Evolutionary conservation across 2,329 filamentous ascomycete genomes (phyloP), one percentile per base, ranked within the genome.

Genomic region (Penicillium sp.): DNA sequence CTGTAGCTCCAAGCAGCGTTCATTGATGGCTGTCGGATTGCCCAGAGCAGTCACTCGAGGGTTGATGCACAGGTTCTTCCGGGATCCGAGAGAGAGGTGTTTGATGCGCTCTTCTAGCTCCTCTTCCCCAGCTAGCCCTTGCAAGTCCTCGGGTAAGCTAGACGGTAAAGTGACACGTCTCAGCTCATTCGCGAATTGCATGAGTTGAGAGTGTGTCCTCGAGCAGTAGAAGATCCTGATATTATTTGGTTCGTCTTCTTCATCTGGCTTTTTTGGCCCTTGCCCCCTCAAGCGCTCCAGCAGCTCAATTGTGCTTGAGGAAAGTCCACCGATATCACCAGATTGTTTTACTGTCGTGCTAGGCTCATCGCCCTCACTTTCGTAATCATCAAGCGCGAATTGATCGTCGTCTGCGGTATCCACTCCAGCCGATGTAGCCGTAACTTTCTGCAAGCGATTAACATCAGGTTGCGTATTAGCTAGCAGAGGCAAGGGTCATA

Each of bases 141-240:
- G 61, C 9, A 71, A 59, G 23, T 77, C 76, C n/a, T 71, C 66
- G 0, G 87, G 86, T 3, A 95, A 76, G 2, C 90, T 91, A 0
- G 91, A 84, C 5, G 93, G 91, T 63, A 96, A 88, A 0, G 80
- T 79, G n/a, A 96, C 91, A 30, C 92, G 88, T 1, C 89, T 87
- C 54, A 97, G 79, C 75, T 97, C 93, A 47, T 88, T 85, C 19
- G 94, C 89, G 75, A 97, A 96, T 73, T 97, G 93, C 1, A 90
- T 90, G 15, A 97, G 79, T 72, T 97, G 93, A 3, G 93, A 97
- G 76, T 97, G 93, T 1, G 93, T 97, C 72, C 93, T 86, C 7
- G 93, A 97, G 60, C 93, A 95, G 78, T 94, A 97, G 76, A 91
- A 96, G 56, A 97, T 91, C 83, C 94, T 96, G 55, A 90, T 82